Evolutionary conservation across 306 rosid species (phyloP).

Genomic region (Acacia confusa): DNA sequence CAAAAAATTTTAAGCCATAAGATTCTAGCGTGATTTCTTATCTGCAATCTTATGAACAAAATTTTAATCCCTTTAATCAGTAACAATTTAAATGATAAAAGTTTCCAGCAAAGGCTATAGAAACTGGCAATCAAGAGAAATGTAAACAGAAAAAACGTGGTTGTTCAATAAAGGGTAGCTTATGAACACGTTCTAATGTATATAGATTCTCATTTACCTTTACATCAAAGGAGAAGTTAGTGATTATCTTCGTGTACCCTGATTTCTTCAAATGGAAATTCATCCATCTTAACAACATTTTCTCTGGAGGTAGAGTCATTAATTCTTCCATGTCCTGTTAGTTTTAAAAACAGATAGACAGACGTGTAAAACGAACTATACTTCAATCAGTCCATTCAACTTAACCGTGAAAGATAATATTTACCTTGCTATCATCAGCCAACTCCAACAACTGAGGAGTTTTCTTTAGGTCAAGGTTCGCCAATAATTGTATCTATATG

Average conservation of each 20-base stretch:
- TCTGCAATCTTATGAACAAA: background rate
- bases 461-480: slow-evolving; percentile 92
- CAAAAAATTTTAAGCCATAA: background rate
- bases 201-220: slow-evolving; percentile 55
- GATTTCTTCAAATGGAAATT: slow-evolving; percentile 91
- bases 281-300: slow-evolving; percentile 94
- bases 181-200: background rate
- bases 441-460: slow-evolving; percentile 95
- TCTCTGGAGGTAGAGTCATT: slow-evolving; percentile 95
- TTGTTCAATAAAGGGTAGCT: slow-evolving; percentile 7
- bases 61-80: background rate
- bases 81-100: background rate
- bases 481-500: slow-evolving; percentile 87
- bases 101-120: background rate
- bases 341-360: slow-evolving; percentile 25
- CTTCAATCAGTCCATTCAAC: background rate
- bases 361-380: slow-evolving; percentile 19
- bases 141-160: background rate
- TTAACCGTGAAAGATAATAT: slow-evolving; percentile 23
- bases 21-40: background rate
- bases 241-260: slow-evolving; percentile 67
- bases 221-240: slow-evolving; percentile 92
- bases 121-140: background rate
- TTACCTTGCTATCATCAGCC: slow-evolving; percentile 85
- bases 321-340: slow-evolving; percentile 94